Evolutionary conservation across 2,329 filamentous ascomycete species (phyloP).

Genomic region (Trichoderma atroviride): DNA sequence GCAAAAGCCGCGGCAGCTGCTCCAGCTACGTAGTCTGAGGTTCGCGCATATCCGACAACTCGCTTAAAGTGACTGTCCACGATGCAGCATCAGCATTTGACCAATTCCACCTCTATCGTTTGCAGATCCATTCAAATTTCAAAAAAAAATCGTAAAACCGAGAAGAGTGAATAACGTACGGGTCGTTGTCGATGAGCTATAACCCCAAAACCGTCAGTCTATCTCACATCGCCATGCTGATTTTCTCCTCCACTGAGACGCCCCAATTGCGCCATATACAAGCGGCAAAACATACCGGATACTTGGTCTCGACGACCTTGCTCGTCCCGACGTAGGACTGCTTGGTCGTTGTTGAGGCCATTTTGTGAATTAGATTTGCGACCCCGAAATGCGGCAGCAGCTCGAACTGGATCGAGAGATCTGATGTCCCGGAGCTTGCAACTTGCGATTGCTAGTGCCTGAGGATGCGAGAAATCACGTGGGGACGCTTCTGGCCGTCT

Average conservation of each 20-base stretch:
- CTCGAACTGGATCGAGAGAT: slow-evolving; percentile 35
- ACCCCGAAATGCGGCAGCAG: slow-evolving; percentile 32
- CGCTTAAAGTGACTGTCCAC: slow-evolving; percentile 79
- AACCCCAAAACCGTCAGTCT: slow-evolving; percentile 32
- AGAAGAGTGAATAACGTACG: slow-evolving; percentile 59
- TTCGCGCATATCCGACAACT: slow-evolving; percentile 83
- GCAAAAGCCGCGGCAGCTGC: slow-evolving; percentile 68
- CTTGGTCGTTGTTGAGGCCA: slow-evolving; percentile 46
- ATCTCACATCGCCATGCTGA: not conserved
- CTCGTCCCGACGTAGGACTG: slow-evolving; percentile 51
- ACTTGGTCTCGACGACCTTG: slow-evolving; percentile 80
- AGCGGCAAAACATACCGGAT: slow-evolving; percentile 67
- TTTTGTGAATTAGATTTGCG: slow-evolving; percentile 37
- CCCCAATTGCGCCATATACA: slow-evolving; percentile 30
- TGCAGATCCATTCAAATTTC: not conserved
- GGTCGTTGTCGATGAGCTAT: slow-evolving; percentile 98
- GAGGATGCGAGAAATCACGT: slow-evolving; percentile 39
- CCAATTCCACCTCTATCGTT: not conserved
- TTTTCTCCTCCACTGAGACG: slow-evolving; percentile 18
- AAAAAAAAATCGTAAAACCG: not conserved
- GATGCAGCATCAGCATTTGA: slow-evolving; percentile 35
- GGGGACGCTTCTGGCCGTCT: slow-evolving; percentile 4
- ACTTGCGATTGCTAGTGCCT: slow-evolving; percentile 35
- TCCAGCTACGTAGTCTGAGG: slow-evolving; percentile 78
- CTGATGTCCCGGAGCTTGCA: slow-evolving; percentile 35